These are phyloP conservation scores for Pichia thaimueangensis DNA, from an alignment of 805 yeast genomes.

Conservation along the genomic window DNA sequence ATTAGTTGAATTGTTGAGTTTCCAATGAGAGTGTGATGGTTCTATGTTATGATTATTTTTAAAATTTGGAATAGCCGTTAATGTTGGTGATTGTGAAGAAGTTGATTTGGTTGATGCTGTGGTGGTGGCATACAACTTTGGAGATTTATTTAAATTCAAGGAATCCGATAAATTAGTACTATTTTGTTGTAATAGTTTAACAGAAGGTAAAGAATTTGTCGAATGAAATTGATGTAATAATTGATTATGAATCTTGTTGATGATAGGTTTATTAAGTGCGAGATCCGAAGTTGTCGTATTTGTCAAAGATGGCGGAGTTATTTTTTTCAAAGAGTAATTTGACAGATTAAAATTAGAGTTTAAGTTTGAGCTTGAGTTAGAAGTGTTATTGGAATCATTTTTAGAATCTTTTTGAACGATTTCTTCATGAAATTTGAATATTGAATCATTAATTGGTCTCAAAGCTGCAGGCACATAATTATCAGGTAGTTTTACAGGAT, in stretches of 20 bases:
- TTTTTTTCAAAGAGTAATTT: neutral
- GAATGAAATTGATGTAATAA: neutral
- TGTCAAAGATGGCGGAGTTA: neutral
- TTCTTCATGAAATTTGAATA: neutral
- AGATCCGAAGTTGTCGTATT: neutral
- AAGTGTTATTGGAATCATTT: neutral
- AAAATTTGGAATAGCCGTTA: neutral
- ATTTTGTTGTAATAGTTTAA: too few relatives aligned
- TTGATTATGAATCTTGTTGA: conserved; percentile 5
- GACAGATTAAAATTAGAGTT: neutral
- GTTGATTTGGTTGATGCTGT: conserved; percentile 1
- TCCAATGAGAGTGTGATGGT: conserved; percentile 51
- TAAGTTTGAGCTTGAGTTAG: neutral
- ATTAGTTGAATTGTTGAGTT: conserved; percentile 34
- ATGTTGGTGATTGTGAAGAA: conserved; percentile 1
- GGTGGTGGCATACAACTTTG: too few relatives aligned
- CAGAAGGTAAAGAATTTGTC: neutral
- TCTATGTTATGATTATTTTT: conserved; percentile 24
- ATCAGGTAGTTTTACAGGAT: conserved; percentile 39
- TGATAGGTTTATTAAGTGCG: neutral
- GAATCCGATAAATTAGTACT: neutral
- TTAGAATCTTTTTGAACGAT: neutral
- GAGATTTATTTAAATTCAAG: too few relatives aligned
- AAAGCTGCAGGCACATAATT: conserved; percentile 46
- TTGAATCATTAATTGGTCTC: conserved; percentile 29